Evolutionary conservation across 2,329 filamentous ascomycete species (phyloP), one percentile per base, ranked within the genome.

Genomic region (Cercospora sp.): DNA sequence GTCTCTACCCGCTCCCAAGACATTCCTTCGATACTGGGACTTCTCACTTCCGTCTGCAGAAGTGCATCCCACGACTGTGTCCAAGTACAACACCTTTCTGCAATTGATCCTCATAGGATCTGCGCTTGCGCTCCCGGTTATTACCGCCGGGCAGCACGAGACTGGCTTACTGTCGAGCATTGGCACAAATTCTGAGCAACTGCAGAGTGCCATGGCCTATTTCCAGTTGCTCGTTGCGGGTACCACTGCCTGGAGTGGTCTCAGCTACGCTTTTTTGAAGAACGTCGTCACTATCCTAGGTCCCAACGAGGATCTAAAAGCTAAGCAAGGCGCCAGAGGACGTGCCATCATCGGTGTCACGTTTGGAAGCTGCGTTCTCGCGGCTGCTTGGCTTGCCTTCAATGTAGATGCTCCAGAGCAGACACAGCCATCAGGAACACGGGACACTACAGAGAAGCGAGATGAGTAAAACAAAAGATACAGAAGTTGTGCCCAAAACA

Each of bases 11-110:
- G 90, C 92, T 0, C 95, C 95, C 1, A 98, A 98, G 81, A 98
- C 95, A 0, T 92, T 97, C 80, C 82, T 87, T 18, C 85, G 95
- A 18, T 99, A 98, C 81, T 99, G 95, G 95, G 95, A 99, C 80
- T 98, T 99, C 77, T 94, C 91, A 3, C 86, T 99, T 13, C 95
- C 92, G 2, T 92, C 89, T 45, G 92, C 92, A 2, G 92, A 95
- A 80, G 92, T 96, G 5, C 90, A 88, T 68, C 92, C 92, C 0
- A 95, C 92, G 0, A 90, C 86, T 1, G 92, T 96, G 69, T 93
- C 90, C 80, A 96, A 96, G 75, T 80, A 93, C 80, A 99, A 99
- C 80, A 99, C 95, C 0, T 93, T 96, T 53, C 81, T 98, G 73
- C 95, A 99, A 79, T 83, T 99, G 20, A 88, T 90, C 4, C 86